Percentiles rank a stretch among this genome's conserved stretches.
Conservation (phyloP, 306 rosid species). For the Gynostemma pentaphyllum region DNA sequence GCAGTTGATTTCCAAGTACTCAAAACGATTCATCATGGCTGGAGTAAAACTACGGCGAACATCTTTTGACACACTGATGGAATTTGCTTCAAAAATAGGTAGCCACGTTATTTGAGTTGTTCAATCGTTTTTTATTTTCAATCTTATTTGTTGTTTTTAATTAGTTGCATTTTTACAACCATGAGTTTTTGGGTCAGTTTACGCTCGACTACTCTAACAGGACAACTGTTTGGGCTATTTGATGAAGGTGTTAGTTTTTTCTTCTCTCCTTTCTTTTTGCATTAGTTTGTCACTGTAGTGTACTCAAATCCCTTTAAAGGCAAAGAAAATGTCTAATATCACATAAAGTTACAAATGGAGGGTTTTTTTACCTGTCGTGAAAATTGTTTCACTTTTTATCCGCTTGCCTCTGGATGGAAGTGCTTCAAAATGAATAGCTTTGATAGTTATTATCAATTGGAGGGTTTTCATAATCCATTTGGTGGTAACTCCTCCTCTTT, state of each 20-base stretch:
- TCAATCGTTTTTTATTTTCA: background rate
- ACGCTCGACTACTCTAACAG: too few species aligned
- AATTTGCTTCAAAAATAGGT: slow-evolving; percentile 75
- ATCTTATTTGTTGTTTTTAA: background rate
- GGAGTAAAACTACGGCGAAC: slow-evolving; percentile 68
- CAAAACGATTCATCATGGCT: slow-evolving; percentile 51
- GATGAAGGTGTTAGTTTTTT: background rate
- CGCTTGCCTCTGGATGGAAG: too few species aligned
- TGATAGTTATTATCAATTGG: too few species aligned
- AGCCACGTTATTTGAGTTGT: background rate
- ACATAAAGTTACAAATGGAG: background rate
- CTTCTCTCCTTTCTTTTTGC: background rate
- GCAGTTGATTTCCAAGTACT: slow-evolving; percentile 65
- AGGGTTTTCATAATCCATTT: too few species aligned
- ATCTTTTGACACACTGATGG: slow-evolving; percentile 62
- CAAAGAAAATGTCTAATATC: background rate
- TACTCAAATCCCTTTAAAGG: background rate
- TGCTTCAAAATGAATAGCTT: too few species aligned
- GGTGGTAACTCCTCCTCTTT: too few species aligned
- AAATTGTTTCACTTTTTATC: background rate
- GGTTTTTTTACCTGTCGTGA: background rate
- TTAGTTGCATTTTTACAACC: background rate
- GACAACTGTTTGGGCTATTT: background rate
- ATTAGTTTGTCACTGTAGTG: background rate
- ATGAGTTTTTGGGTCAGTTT: too few species aligned